phyloP scores from a whole-genome alignment of 2,329 filamentous ascomycete species.

The Xylariaceae sp. region DNA sequence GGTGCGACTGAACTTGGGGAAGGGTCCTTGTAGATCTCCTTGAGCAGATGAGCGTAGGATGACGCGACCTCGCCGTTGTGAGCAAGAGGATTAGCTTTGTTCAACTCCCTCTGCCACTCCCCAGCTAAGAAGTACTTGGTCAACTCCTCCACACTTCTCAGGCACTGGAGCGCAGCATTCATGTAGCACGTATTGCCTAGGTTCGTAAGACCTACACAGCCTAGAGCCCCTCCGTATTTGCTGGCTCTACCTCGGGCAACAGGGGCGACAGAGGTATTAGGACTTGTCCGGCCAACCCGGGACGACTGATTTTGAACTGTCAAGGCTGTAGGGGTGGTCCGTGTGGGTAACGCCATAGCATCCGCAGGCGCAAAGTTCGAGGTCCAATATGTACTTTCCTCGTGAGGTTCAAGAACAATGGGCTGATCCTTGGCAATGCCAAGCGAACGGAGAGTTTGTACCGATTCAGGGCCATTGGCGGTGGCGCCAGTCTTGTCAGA shows the following conservation, averaged over 20 bases:
- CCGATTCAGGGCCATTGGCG: slow-evolving; percentile 67
- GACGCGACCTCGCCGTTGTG: slow-evolving; percentile 83
- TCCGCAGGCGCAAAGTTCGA: slow-evolving; percentile 40
- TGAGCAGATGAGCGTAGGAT: slow-evolving; percentile 70
- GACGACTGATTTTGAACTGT: slow-evolving; percentile 36
- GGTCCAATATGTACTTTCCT: slow-evolving; percentile 54
- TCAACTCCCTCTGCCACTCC: slow-evolving; percentile 74
- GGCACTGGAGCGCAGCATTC: slow-evolving; percentile 94
- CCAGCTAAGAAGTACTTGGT: slow-evolving; percentile 82
- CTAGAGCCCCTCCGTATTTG: slow-evolving; percentile 63
- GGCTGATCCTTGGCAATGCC: slow-evolving; percentile 68
- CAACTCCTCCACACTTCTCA: slow-evolving; percentile 88
- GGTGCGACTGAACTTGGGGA: slow-evolving; percentile 67
- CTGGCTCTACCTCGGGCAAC: slow-evolving; percentile 68
- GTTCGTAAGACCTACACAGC: slow-evolving; percentile 80
- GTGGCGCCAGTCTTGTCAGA: slow-evolving; percentile 65
- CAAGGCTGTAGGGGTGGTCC: slow-evolving; percentile 32
- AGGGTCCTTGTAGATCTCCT: slow-evolving; percentile 69
- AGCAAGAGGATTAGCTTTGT: slow-evolving; percentile 76
- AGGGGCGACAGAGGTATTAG: slow-evolving; percentile 47
- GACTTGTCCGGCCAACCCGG: slow-evolving; percentile 66
- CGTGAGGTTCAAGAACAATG: slow-evolving; percentile 78
- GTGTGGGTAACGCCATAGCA: slow-evolving; percentile 33
- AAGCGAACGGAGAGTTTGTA: slow-evolving; percentile 57
- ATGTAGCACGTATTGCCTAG: slow-evolving; percentile 98